These are phyloP conservation scores for Leccinum fallax DNA, from an alignment of 1,284 basidiomycete genomes.

Conservation along the genomic window DNA sequence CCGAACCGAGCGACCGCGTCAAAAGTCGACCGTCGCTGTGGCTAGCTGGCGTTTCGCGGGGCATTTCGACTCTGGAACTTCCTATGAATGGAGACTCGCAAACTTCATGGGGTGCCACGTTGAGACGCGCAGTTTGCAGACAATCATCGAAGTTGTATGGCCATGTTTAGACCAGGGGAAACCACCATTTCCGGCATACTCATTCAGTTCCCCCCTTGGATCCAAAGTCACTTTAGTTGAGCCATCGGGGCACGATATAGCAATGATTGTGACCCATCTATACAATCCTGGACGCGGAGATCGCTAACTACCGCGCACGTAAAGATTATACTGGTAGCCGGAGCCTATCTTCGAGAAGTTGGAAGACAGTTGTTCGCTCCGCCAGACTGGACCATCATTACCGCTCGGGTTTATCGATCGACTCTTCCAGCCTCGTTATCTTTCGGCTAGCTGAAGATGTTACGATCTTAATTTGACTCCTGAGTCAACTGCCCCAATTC, in stretches of 20 bases:
- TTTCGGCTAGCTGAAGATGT: neutral
- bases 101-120: conserved; percentile 8
- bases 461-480: neutral
- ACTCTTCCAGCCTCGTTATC: conserved; percentile 2
- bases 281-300: conserved; percentile 2
- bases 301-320: neutral
- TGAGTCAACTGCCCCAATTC: neutral
- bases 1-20: conserved; percentile 56
- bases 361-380: conserved; percentile 2
- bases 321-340: neutral
- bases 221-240: neutral
- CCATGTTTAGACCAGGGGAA: conserved; percentile 18
- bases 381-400: neutral
- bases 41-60: conserved; percentile 2
- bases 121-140: neutral
- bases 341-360: neutral
- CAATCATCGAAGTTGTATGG: conserved; percentile 22
- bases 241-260: neutral
- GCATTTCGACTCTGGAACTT: conserved; percentile 16
- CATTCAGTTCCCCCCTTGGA: neutral
- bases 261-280: neutral
- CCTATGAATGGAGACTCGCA: conserved; percentile 7
- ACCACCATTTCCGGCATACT: conserved; percentile 2
- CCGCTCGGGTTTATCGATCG: neutral
- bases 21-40: conserved; percentile 33